Evolutionary conservation across 805 yeast species (phyloP).

Genomic region (Metschnikowia amazonensis): DNA sequence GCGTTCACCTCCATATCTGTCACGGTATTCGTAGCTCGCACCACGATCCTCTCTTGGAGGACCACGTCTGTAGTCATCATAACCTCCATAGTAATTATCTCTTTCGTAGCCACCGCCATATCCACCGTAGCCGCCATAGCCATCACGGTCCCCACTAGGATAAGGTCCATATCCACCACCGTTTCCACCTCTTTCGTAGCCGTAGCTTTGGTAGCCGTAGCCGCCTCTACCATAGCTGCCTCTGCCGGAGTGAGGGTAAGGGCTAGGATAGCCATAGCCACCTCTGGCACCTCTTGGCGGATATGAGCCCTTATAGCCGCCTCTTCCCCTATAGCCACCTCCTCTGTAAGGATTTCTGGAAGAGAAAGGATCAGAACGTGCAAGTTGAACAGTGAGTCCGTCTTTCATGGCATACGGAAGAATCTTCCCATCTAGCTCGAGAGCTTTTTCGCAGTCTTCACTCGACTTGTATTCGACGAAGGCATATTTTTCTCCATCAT

Average conservation of each 20-base stretch:
- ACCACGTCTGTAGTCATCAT: constrained; percentile 19
- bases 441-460: constrained; percentile 53
- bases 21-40: constrained; percentile 19
- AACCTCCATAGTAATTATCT: constrained; percentile 16
- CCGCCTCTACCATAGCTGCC: constrained; percentile 20
- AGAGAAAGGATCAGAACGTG: constrained; percentile 51
- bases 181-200: constrained; percentile 23
- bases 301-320: constrained; percentile 14
- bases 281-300: constrained; percentile 18
- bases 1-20: constrained; percentile 17
- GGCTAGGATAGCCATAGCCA: constrained; percentile 22
- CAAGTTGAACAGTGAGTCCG: constrained; percentile 51
- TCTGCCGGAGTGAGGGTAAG: constrained; percentile 16
- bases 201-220: constrained; percentile 18
- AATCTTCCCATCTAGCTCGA: constrained; percentile 45
- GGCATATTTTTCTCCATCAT: constrained; percentile 58
- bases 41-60: constrained; percentile 19
- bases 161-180: constrained; percentile 19
- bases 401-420: constrained; percentile 39
- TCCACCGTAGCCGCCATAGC: constrained; percentile 11
- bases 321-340: constrained; percentile 20
- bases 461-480: constrained; percentile 55
- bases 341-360: constrained; percentile 30
- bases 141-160: constrained; percentile 3
- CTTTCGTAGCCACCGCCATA: constrained; percentile 19